phyloP scores from a whole-genome alignment of 192 early-diverging fungal genomes.

The Rhizoclosmatium globosum region DNA sequence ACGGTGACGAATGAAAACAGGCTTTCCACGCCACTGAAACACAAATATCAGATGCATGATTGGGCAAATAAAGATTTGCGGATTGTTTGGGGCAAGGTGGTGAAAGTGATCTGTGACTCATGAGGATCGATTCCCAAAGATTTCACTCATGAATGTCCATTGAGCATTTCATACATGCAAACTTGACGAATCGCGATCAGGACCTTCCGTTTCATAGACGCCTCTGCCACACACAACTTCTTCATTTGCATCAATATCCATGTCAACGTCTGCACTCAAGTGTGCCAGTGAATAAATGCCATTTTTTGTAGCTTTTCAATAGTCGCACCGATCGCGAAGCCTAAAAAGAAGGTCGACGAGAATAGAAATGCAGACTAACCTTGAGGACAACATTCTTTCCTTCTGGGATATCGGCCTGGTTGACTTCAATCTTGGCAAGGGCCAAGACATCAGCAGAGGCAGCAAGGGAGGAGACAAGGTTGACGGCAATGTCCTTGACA shows the following conservation, averaged over 20 bases:
- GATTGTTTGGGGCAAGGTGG: not conserved
- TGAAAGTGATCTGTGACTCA: not conserved
- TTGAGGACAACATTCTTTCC: constrained; percentile 98
- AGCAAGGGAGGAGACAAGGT: constrained; percentile 84
- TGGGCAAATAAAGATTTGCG: not conserved
- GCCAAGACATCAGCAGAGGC: constrained; percentile 99
- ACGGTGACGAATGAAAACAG: constrained; percentile 96
- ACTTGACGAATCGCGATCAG: not conserved
- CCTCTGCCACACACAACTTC: not conserved
- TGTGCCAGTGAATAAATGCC: no score
- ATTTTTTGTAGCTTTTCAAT: no score
- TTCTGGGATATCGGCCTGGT: constrained; percentile 89
- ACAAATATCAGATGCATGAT: not conserved
- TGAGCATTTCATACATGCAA: not conserved
- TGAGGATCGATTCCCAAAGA: not conserved
- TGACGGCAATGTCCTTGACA: constrained; percentile 89
- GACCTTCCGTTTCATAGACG: not conserved
- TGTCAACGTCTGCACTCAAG: no score
- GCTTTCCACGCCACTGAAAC: constrained; percentile 94
- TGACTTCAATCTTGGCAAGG: constrained; percentile 97
- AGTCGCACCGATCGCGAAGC: no score
- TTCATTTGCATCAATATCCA: not conserved
- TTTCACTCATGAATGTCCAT: not conserved
- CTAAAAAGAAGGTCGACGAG: no score
- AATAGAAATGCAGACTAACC: constrained; percentile 21